These are phyloP conservation scores for Hyaloscypha variabilis DNA, from an alignment of 495 filamentous ascomycete genomes.

Conservation along the genomic window DNA sequence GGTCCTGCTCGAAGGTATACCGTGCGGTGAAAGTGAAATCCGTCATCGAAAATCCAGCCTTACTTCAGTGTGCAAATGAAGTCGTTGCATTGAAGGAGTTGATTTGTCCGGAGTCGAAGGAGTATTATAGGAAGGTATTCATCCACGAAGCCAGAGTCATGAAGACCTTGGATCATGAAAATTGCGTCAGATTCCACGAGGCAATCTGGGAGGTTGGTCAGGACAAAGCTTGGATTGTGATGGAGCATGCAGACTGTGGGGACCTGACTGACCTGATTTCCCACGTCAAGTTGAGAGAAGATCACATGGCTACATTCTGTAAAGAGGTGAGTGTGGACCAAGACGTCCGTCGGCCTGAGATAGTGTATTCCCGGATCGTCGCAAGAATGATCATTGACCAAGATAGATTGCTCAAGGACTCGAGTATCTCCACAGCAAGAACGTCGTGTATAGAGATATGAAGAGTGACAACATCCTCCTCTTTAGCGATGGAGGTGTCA, in stretches of 20 bases:
- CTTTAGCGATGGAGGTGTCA: not conserved
- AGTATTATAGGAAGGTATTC: not conserved
- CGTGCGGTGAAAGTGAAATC: not conserved
- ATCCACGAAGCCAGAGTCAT: not conserved
- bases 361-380: not conserved
- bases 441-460: conserved; percentile 1
- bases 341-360: not conserved
- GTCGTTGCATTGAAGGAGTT: not conserved
- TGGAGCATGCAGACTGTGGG: conserved; percentile 1
- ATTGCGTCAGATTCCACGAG: not conserved
- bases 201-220: not conserved
- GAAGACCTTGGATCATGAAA: not conserved
- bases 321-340: not conserved
- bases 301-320: conserved; percentile 1
- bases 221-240: conserved; percentile 1
- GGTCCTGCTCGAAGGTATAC: not conserved
- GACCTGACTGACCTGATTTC: not conserved
- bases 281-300: not conserved
- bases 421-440: conserved; percentile 4
- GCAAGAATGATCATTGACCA: not conserved
- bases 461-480: conserved; percentile 5
- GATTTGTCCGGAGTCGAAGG: not conserved
- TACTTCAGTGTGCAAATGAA: not conserved
- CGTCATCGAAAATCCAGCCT: not conserved
- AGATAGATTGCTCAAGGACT: conserved; percentile 1